Evolutionary conservation across 129 eudicot species (phyloP), one percentile per base, ranked within the genome.

Genomic region (Logfia minima): DNA sequence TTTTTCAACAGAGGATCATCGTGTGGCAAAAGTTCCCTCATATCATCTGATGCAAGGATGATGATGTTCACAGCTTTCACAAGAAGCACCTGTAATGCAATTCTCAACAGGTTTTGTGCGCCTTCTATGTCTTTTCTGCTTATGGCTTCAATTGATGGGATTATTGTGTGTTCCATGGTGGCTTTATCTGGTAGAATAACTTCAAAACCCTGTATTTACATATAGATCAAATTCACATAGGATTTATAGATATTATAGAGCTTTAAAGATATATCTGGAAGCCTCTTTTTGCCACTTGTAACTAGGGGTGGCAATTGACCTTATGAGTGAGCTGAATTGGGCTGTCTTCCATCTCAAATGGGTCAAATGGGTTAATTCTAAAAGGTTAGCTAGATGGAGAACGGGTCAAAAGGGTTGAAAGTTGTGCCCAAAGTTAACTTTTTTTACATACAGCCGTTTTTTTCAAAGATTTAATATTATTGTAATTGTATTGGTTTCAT

Each of bases 131-230:
- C 93, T 71, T 83, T 83, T 79, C 85, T 77, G 59, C 62, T 79
- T 75, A 88, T 43, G 26, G 98, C 96, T 72, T 92, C 90, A 29
- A 83, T 79, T 22, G 87, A 88, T 51, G 96, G 95, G 53, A 77
- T 75, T 39, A 92, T 72, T 1, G 83, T 85, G 68, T 88, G 92
- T 79, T 92, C 93, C 79, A 87, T 82, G 2, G 94, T 88, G 65
- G 96, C 96, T 83, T 88, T 89, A 69, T 92, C 96, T 43, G 90
- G 93, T 24, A 87, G 70, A 81, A 92, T 81, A 48, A 83, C 93
- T 85, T 89, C 90, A 79, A 92, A 90, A 66, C 90, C 96, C 98
- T 92, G 88, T 64, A 80, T 19, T 18, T 58, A 43, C 43, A 68
- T 35, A 22, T 39, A 37, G 17, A 70, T 51, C 7, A 51, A 48